A percentile compares a stretch with the other conserved stretches of the same genome.
These are phyloP conservation scores for Stentor roeselii DNA, from an alignment of 73 alveolate species.

Conservation along the genomic window DNA sequence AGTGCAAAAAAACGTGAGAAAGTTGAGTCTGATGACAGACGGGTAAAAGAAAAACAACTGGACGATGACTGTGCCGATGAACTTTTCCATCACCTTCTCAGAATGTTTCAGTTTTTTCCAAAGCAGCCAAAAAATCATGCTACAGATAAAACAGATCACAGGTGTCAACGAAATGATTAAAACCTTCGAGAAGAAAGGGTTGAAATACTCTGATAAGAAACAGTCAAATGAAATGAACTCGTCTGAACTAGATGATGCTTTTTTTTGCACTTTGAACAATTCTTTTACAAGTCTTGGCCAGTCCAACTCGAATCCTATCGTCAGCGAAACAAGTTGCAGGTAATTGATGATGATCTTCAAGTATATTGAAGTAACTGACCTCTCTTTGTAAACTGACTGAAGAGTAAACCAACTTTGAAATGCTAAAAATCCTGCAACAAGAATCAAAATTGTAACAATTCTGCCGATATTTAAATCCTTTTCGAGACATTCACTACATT, in stretches of 20 bases:
- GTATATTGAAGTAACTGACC: slow-evolving; percentile 23
- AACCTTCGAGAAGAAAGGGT: not conserved
- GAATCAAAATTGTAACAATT: not conserved
- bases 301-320: slow-evolving; percentile 18
- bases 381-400: slow-evolving; percentile 32
- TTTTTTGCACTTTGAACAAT: slow-evolving; percentile 15
- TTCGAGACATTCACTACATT: slow-evolving; percentile 46
- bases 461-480: slow-evolving; percentile 19
- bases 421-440: slow-evolving; percentile 10
- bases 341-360: slow-evolving; percentile 38
- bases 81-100: not conserved
- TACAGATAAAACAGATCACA: not conserved
- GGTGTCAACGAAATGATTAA: slow-evolving; percentile 9
- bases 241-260: slow-evolving; percentile 14
- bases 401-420: slow-evolving; percentile 41
- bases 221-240: slow-evolving; percentile 39
- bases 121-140: slow-evolving; percentile 17
- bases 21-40: slow-evolving; percentile 29
- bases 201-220: slow-evolving; percentile 4
- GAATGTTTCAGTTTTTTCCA: not conserved
- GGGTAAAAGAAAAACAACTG: slow-evolving; percentile 24
- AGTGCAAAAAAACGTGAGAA: slow-evolving; percentile 32
- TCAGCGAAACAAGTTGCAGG: slow-evolving; percentile 29
- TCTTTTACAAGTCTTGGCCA: slow-evolving; percentile 35
- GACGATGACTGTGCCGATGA: not conserved